These are phyloP conservation scores for Circinella umbellata DNA, from an alignment of 371 early-diverging fungal species.

Conservation along the genomic window DNA sequence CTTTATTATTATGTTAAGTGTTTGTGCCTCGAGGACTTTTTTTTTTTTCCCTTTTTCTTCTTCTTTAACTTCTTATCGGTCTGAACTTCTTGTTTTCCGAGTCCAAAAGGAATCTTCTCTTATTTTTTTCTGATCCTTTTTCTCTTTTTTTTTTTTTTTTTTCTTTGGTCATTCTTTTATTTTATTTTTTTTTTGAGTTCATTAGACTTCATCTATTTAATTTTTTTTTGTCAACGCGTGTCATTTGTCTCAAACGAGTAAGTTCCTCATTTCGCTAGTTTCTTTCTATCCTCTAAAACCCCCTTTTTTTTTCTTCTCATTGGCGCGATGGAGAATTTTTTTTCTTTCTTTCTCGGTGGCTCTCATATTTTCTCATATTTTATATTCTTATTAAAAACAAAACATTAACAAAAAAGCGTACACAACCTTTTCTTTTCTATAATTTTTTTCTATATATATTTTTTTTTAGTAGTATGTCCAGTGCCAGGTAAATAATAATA, in stretches of 20 bases:
- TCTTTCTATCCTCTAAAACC: neutral
- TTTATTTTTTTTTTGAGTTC: slow-evolving; percentile 7
- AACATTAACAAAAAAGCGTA: neutral
- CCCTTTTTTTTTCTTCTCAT: too few species aligned
- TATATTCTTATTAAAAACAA: too few species aligned
- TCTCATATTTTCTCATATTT: too few species aligned
- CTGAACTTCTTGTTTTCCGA: neutral
- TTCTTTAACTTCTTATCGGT: slow-evolving; percentile 5
- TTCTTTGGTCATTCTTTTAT: neutral
- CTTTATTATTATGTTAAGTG: neutral
- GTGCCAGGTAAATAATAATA: neutral
- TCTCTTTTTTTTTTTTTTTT: neutral
- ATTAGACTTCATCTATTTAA: neutral
- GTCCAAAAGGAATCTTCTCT: neutral
- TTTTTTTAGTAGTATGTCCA: neutral
- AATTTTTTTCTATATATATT: neutral
- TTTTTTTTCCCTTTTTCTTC: slow-evolving; percentile 10
- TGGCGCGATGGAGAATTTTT: neutral
- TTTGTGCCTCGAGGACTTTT: slow-evolving; percentile 3
- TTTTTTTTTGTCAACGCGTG: neutral
- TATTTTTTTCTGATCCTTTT: neutral
- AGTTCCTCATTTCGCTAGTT: neutral
- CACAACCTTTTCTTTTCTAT: too few species aligned
- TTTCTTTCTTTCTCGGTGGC: too few species aligned
- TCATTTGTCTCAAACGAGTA: slow-evolving; percentile 6